Base-by-base conservation (phyloP, 1,284 basidiomycete species). In the Malassezia restricta region DNA sequence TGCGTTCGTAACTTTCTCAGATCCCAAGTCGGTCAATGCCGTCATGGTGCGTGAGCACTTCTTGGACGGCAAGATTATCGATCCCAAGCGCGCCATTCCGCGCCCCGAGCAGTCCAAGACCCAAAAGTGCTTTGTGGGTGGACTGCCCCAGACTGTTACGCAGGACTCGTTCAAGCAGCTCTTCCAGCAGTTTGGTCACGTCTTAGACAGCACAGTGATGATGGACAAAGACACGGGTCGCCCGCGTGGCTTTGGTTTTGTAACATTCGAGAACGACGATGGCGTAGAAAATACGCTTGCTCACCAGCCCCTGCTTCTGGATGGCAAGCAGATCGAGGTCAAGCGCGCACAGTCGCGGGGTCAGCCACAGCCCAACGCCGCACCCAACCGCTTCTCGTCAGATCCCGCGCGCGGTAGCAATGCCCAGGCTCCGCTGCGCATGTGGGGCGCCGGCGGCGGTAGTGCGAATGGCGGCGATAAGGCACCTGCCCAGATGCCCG, bases 191-290 rank as follows among this genome's bases (percentile, higher is more conserved):
- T 81, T 77, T 67, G 94, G 92, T 55, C 84, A 83, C 63, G 88
- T 99, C 57, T 84, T 91, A 67, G 92, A 98, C 74, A 89, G 91
- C 45, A 96, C 90, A 0, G 88, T 98, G 67, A 98, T 99, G 94
- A 81, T 95, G 67, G 94, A 99, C 75, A 85, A 90, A 47, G 89
- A 96, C 74, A 95, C 89, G 14, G 86, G 87, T 31, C 78, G 91
- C 43, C 90, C 87, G 75, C 92, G 98, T 74, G 94, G 94, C 5
- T 99, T 96, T 65, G 94, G 94, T 0, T 99, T 99, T 70, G 84
- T 98, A 17, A 94, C 89, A 0, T 94, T 95, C 65, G 78, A 77
- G 30, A 86, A 90, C 68, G 86, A 91, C 61, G 83, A 83, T 8
- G 82, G 85, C 59, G 87, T 91, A 38, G 83, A 87, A 56, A 82